Evolutionary conservation across 2,329 filamentous ascomycete genomes (phyloP).

Genomic region (Aspergillus japonicus): DNA sequence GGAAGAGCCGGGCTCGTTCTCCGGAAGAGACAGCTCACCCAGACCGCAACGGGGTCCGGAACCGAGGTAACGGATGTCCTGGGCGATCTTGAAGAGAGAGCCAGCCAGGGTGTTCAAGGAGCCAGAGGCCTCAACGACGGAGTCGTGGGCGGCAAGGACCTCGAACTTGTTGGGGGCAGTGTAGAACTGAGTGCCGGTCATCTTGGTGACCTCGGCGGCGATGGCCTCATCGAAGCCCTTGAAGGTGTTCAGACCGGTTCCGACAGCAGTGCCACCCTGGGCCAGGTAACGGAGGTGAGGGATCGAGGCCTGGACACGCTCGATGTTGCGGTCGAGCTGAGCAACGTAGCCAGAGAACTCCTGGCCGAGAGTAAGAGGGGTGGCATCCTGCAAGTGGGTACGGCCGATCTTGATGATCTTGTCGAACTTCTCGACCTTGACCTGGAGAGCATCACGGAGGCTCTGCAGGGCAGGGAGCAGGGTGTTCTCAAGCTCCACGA

Average conservation of each 20-base stretch:
- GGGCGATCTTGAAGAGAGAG: conserved; percentile 95
- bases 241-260: conserved; percentile 96
- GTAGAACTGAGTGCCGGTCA: conserved; percentile 90
- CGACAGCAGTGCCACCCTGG: conserved; percentile 94
- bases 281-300: conserved; percentile 84
- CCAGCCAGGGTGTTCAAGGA: conserved; percentile 87
- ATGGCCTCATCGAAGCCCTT: conserved; percentile 93
- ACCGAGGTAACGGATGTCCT: conserved; percentile 96
- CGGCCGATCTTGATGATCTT: conserved; percentile 98
- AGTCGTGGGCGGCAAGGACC: conserved; percentile 91
- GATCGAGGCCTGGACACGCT: conserved; percentile 77
- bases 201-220: conserved; percentile 83
- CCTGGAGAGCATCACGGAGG: conserved; percentile 79
- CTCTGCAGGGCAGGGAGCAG: conserved; percentile 80
- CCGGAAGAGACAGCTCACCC: conserved; percentile 86
- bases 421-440: conserved; percentile 85
- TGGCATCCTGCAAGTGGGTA: conserved; percentile 96
- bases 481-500: conserved; percentile 84
- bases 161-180: conserved; percentile 99
- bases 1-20: conserved; percentile 96
- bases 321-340: conserved; percentile 86
- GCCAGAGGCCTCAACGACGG: conserved; percentile 90
- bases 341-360: conserved; percentile 98
- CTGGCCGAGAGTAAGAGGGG: conserved; percentile 89
- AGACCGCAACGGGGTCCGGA: conserved; percentile 94